Evolutionary conservation across 2,329 filamentous ascomycete species (phyloP).

Genomic region (Fusarium torreyae): DNA sequence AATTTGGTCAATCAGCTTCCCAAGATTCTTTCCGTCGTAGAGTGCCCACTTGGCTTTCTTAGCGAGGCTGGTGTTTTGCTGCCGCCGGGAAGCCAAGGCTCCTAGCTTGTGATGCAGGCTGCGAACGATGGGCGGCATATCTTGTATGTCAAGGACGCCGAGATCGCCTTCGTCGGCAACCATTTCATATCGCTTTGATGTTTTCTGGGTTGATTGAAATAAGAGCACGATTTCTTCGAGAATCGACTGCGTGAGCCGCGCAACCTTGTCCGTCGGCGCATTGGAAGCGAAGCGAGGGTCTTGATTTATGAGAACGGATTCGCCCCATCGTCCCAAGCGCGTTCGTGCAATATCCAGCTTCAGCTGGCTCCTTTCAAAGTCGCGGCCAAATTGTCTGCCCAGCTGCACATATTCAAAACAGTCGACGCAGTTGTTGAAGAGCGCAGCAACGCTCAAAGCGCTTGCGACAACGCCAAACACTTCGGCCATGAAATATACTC

Average conservation of each 20-base stretch:
- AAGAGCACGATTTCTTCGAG: neutral
- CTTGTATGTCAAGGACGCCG: neutral
- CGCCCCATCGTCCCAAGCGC: constrained; percentile 55
- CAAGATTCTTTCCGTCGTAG: constrained; percentile 31
- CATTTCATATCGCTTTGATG: neutral
- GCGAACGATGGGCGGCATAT: neutral
- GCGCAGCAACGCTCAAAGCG: constrained; percentile 53
- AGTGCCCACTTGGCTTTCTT: constrained; percentile 26
- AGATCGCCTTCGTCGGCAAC: neutral
- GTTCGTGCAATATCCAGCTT: constrained; percentile 51
- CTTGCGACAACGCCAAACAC: constrained; percentile 47
- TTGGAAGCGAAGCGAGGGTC: constrained; percentile 42
- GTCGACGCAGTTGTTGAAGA: constrained; percentile 58
- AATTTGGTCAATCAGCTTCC: constrained; percentile 44
- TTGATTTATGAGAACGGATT: constrained; percentile 51
- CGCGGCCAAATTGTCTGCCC: constrained; percentile 52
- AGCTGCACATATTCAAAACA: constrained; percentile 60
- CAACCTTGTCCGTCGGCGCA: neutral
- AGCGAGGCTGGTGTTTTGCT: neutral
- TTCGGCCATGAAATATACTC: constrained; percentile 1
- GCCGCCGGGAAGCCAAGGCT: neutral
- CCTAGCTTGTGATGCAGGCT: neutral
- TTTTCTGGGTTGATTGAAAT: neutral
- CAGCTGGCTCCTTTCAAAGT: constrained; percentile 55
- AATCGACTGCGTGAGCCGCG: rapidly evolving